phyloP scores from a whole-genome alignment of 371 early-diverging fungal genomes.

The Actinomucor elegans region DNA sequence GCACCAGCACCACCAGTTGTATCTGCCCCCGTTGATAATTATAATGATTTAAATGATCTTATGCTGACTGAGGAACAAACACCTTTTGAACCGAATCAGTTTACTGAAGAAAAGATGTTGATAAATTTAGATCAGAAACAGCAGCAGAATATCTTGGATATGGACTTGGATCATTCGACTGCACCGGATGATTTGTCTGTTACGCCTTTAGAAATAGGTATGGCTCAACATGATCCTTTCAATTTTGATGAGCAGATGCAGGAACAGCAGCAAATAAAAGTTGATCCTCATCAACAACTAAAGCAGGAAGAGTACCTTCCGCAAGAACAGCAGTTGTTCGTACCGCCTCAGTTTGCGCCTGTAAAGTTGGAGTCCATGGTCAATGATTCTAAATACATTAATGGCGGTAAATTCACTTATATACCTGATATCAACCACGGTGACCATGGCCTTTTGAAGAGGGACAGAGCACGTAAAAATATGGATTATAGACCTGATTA shows the following conservation, averaged over 20 bases:
- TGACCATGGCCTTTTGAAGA: background rate
- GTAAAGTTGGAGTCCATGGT: constrained; percentile 30
- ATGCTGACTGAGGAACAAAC: background rate
- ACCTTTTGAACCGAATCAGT: background rate
- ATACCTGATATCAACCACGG: background rate
- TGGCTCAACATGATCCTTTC: constrained; percentile 8
- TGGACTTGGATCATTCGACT: background rate
- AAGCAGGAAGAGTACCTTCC: background rate
- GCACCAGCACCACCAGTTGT: background rate
- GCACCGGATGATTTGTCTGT: constrained; percentile 6
- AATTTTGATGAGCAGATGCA: background rate
- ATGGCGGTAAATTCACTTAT: constrained; percentile 52
- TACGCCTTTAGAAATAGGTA: constrained; percentile 10
- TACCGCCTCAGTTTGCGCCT: constrained; percentile 53
- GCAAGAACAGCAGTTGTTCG: background rate
- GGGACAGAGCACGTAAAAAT: constrained; percentile 13
- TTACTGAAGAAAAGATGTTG: too few species aligned
- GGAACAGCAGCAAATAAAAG: background rate
- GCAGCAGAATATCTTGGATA: constrained; percentile 9
- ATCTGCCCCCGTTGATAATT: background rate
- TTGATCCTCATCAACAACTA: too few species aligned
- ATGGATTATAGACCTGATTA: constrained; percentile 45
- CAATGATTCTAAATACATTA: constrained; percentile 45
- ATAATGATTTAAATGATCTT: background rate
- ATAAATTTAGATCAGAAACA: constrained; percentile 10